Evolutionary conservation across 495 filamentous ascomycete species (phyloP), one percentile per base, ranked within the genome.

Genomic region (Hyaloscypha finlandica): DNA sequence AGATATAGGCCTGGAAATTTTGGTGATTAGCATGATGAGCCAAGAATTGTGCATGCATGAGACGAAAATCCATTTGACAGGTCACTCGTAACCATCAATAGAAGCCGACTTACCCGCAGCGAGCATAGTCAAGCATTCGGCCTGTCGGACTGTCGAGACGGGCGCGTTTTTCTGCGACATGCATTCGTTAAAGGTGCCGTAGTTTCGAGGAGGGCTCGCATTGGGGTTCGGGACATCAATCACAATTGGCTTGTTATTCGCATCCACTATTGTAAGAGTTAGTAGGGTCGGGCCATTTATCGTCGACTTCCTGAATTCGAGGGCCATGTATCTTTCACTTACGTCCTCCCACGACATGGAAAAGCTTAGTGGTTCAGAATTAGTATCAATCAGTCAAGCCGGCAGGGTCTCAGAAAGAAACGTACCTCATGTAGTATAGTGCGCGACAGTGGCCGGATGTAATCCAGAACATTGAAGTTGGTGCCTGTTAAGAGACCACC

Each of bases 271-370:
- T 59, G 19, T 30, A 59, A 59, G 29, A 31, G 19, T 59, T 59
- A 59, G 56, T 59, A 59, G 37, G 56, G 8, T 31, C 56, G 56
- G 56, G 11, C 53, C 53, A 56, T 56, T 12, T 56, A 16, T 56
- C 42, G n/a, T 48, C 19, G 53, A 56, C 9, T 56, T 56, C 56
- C n/a, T 59, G 56, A 59, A 59, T 59, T 31, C 56, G 8, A 59
- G 31, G 19, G 56, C 56, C 25, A 59, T 59, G 56, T 59, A 9
- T 59, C 25, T 59, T 11, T 31, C 30, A 59, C 56, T 59, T 59
- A 59, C 56, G 32, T 31, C 56, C 56, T 59, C 56, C 56, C 56
- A 59, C 56, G 56, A 59, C 56, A 59, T 59, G 56, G 25, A 59
- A 59, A 59, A 59, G 56, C 56, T 59, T 25, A 25, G 56, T 59